Evolutionary conservation across 768 basidiomycete species (phyloP).

Genomic region (Podaxis sp.): DNA sequence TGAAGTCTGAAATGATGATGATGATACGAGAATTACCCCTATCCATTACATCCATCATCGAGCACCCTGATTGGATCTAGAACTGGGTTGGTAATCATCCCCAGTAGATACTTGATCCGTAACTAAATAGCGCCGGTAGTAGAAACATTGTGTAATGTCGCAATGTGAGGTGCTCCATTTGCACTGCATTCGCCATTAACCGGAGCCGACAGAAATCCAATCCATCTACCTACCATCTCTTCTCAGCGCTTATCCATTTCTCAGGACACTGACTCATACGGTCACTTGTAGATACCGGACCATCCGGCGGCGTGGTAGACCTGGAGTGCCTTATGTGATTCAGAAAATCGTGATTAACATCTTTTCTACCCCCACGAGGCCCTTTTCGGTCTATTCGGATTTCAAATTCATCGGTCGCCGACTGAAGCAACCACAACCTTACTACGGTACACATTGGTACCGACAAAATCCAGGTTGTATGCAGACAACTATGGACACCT

Average conservation of each 20-base stretch:
- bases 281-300: neutral
- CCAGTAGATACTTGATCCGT: neutral
- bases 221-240: too few relatives aligned
- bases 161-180: neutral
- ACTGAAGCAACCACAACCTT: neutral
- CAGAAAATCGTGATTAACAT: neutral
- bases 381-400: neutral
- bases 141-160: neutral
- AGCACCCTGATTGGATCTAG: neutral
- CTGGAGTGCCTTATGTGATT: neutral
- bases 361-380: neutral
- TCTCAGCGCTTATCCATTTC: neutral
- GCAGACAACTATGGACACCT: neutral
- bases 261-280: neutral
- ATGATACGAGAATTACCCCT: neutral
- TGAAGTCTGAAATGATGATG: constrained; percentile 30
- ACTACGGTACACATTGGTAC: neutral
- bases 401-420: neutral
- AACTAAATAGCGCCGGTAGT: neutral
- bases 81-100: neutral
- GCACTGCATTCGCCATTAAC: neutral
- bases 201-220: neutral
- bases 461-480: neutral
- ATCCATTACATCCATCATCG: neutral
- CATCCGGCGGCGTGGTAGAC: too few relatives aligned